These are phyloP conservation scores for Boechera stricta DNA, from an alignment of 345 rosid genomes.

Conservation along the genomic window DNA sequence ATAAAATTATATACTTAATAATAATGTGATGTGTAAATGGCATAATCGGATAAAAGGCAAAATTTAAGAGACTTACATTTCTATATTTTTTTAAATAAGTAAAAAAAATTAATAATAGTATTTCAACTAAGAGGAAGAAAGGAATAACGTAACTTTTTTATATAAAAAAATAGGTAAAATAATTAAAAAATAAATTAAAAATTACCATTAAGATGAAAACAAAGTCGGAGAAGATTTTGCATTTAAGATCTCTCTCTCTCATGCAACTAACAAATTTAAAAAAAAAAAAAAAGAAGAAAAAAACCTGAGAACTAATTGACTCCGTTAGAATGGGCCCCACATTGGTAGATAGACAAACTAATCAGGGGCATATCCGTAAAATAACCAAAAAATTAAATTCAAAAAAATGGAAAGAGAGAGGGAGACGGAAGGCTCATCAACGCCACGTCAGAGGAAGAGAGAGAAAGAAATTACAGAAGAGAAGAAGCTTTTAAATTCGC, in stretches of 20 bases:
- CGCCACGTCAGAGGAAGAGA: conserved; percentile 28
- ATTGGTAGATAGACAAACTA: conserved; percentile 26
- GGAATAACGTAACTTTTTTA: no score
- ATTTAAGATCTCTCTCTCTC: conserved; percentile 27
- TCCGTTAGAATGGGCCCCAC: conserved; percentile 23
- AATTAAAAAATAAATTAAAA: not conserved
- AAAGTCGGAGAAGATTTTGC: conserved; percentile 10
- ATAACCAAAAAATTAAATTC: not conserved
- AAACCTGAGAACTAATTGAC: conserved; percentile 30
- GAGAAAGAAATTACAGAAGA: conserved; percentile 10
- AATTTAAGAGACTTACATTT: no score
- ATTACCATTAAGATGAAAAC: not conserved
- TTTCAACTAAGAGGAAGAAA: no score
- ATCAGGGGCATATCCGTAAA: conserved; percentile 31
- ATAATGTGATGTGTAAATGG: no score
- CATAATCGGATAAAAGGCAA: no score
- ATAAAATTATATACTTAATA: no score
- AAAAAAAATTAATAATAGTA: no score
- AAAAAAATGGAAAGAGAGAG: conserved; percentile 20
- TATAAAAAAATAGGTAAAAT: no score
- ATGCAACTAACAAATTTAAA: conserved; percentile 23
- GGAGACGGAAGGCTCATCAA: conserved; percentile 8
- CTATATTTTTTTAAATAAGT: no score
- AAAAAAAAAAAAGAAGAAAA: not conserved
- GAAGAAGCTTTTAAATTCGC: conserved; percentile 40